A percentile compares a stretch with the other conserved stretches of the same genome.
Evolutionary conservation across 306 rosid genomes (phyloP).

Genomic region (Biancaea sappan): DNA sequence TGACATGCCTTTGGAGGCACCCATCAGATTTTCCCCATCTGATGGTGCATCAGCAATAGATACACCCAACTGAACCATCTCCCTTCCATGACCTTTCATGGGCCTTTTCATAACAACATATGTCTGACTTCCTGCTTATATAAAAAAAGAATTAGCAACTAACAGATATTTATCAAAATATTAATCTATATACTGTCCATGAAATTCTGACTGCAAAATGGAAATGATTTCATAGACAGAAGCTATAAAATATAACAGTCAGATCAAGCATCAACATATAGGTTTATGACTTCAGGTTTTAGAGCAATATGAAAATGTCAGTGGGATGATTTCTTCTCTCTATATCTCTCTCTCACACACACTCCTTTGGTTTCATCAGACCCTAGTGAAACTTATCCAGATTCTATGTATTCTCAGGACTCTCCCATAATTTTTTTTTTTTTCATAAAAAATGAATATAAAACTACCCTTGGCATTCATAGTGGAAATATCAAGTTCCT

Average conservation of each 20-base stretch:
- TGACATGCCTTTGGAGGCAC: constrained; percentile 66
- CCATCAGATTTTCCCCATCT: constrained; percentile 60
- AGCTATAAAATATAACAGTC: not conserved
- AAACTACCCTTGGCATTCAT: not conserved
- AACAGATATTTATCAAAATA: not conserved
- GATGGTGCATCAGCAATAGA: constrained; percentile 69
- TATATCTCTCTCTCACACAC: not conserved
- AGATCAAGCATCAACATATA: not conserved
- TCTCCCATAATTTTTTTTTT: not conserved
- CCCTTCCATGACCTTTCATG: constrained; percentile 84
- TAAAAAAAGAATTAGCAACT: constrained; percentile 31
- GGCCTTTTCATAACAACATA: constrained; percentile 72
- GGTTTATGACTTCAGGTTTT: not conserved
- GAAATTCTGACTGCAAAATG: constrained; percentile 7
- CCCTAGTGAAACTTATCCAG: not conserved
- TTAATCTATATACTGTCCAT: not conserved
- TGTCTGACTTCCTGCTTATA: constrained; percentile 58
- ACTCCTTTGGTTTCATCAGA: not conserved
- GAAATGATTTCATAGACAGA: not conserved
- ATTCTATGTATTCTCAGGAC: not conserved
- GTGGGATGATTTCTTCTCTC: not conserved
- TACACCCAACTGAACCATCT: constrained; percentile 75
- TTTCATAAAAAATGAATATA: not conserved
- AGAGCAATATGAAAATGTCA: not conserved
- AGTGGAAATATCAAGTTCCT: not conserved